A percentile compares a stretch with the other conserved stretches of the same genome.
phyloP scores from a whole-genome alignment of 768 basidiomycete species.

The Brasilioporus rufonigricans region DNA sequence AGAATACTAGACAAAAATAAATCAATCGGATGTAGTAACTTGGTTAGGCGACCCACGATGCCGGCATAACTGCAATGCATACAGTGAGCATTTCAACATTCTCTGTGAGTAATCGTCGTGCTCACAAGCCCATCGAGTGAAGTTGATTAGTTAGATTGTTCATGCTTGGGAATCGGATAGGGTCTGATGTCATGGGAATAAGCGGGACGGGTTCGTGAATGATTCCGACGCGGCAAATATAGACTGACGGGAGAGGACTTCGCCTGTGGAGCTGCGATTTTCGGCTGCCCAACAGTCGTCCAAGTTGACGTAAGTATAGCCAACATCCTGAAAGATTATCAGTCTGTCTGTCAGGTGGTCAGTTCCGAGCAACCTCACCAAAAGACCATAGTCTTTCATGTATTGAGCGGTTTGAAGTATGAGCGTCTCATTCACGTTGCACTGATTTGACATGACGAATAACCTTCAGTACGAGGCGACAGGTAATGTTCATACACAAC shows the following conservation, averaged over 20 bases:
- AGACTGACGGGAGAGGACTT: constrained; percentile 51
- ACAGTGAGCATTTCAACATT: constrained; percentile 1
- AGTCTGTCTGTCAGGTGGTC: not conserved
- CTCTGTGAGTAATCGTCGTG: not conserved
- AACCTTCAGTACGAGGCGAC: not conserved
- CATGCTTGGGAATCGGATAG: constrained; percentile 55
- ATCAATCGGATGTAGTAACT: not conserved
- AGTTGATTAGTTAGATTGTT: constrained; percentile 50
- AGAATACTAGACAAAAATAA: constrained; percentile 44
- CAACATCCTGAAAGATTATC: constrained; percentile 41
- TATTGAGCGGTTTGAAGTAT: constrained; percentile 49
- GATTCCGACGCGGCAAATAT: not conserved
- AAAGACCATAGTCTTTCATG: constrained; percentile 51
- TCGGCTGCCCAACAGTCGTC: constrained; percentile 66
- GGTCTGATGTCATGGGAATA: constrained; percentile 33
- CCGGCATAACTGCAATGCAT: constrained; percentile 47
- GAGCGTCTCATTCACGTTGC: constrained; percentile 53
- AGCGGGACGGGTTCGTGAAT: not conserved
- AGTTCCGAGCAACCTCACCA: constrained; percentile 30
- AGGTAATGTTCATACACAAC: constrained; percentile 8
- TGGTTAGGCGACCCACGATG: constrained; percentile 41
- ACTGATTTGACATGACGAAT: constrained; percentile 34
- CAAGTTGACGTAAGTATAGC: constrained; percentile 58
- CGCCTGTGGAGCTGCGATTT: constrained; percentile 46
- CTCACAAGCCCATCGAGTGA: constrained; percentile 56